Evolutionary conservation across 495 filamentous ascomycete species (phyloP).

Genomic region (Neurospora intermedia): DNA sequence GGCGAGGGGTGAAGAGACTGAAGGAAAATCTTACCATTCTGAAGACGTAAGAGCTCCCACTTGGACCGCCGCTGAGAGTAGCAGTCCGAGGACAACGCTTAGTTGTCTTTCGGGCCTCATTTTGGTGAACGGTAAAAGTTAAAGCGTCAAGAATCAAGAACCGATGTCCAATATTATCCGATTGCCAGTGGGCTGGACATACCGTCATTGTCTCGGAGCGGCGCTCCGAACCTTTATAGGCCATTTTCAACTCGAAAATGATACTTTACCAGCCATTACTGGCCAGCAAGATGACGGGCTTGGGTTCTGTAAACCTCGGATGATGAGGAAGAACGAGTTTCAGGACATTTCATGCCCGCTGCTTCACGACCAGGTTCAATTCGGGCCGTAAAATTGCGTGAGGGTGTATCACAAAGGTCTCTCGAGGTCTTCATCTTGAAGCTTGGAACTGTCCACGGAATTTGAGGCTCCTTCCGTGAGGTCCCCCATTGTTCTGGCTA

Average conservation of each 20-base stretch:
- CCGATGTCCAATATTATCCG: not conserved
- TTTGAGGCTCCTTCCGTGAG: not conserved
- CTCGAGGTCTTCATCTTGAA: not conserved
- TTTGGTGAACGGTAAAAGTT: not conserved
- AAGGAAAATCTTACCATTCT: conserved; percentile 5
- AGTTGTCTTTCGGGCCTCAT: not conserved
- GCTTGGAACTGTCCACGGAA: not conserved
- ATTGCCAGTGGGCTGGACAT: not conserved
- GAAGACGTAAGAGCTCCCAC: conserved; percentile 11
- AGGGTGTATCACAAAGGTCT: not conserved
- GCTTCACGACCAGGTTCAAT: not conserved
- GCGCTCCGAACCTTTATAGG: not conserved
- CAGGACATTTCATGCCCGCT: not conserved
- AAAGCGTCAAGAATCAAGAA: not conserved
- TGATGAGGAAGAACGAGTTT: not conserved
- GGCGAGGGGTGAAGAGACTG: not conserved
- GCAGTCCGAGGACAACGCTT: not conserved
- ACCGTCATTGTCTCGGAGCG: not conserved
- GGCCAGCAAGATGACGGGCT: not conserved
- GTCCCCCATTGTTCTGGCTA: not conserved
- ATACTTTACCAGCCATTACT: not conserved
- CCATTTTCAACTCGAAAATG: not conserved
- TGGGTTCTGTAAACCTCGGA: not conserved
- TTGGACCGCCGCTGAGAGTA: not conserved
- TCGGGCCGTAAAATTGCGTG: not conserved